These are phyloP conservation scores for Bryopsis sp. DNA, from an alignment of 139 green algal genomes.

Conservation along the genomic window DNA sequence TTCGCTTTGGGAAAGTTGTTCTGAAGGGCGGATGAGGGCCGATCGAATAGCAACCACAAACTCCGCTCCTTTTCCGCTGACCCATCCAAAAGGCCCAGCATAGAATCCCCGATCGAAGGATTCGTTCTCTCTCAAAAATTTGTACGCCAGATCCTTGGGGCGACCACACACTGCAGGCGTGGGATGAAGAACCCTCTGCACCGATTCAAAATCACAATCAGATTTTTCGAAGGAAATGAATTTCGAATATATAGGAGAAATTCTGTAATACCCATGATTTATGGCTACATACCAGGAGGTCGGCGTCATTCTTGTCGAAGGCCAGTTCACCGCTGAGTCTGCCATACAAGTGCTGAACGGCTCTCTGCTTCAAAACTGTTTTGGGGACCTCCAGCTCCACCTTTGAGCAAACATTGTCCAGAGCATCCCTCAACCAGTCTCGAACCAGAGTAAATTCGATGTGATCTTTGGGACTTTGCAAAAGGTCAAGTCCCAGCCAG, in stretches of 20 bases:
- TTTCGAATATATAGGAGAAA: no score
- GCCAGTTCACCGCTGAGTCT: slow-evolving; percentile 62
- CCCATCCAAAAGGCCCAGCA: slow-evolving; percentile 89
- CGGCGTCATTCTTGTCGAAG: slow-evolving; percentile 36
- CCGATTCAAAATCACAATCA: background rate
- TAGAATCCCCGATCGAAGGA: slow-evolving; percentile 94
- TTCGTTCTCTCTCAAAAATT: slow-evolving; percentile 44
- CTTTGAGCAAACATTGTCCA: slow-evolving; percentile 31
- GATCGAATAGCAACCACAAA: slow-evolving; percentile 97
- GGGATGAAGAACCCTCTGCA: slow-evolving; percentile 71
- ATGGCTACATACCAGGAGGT: slow-evolving; percentile 45
- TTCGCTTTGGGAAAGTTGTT: no score
- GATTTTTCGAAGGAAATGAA: no score
- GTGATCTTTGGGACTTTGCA: slow-evolving; percentile 84
- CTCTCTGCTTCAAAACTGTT: slow-evolving; percentile 74
- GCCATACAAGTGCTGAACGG: slow-evolving; percentile 93
- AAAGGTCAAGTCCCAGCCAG: slow-evolving; percentile 74
- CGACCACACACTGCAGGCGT: slow-evolving; percentile 89
- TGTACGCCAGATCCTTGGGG: slow-evolving; percentile 33
- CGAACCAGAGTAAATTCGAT: slow-evolving; percentile 84
- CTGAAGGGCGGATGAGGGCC: slow-evolving; percentile 52
- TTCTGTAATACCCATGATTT: no score
- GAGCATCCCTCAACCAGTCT: slow-evolving; percentile 54
- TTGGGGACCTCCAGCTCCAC: slow-evolving; percentile 80
- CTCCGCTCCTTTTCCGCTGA: slow-evolving; percentile 69